Conservation (phyloP, 2,329 filamentous ascomycete species). For the Exophiala bonariae region DNA sequence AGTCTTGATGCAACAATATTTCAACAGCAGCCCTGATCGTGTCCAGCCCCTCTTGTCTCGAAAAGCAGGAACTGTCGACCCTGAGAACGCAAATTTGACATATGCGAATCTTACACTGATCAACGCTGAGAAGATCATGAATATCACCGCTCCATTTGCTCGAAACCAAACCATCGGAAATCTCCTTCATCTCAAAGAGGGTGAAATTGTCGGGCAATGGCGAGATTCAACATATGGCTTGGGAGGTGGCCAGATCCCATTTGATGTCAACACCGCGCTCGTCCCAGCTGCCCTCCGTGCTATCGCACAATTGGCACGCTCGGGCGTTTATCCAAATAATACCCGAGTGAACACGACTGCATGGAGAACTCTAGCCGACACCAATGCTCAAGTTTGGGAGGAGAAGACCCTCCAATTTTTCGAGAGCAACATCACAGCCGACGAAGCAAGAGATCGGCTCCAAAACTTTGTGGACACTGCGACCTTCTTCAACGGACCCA, state of each 20-base stretch:
- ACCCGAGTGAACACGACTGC: conserved; percentile 15
- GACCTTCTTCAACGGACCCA: conserved; percentile 45
- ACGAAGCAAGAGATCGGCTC: conserved; percentile 49
- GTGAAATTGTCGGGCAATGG: conserved; percentile 61
- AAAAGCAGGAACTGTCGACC: conserved; percentile 49
- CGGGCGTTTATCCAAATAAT: conserved; percentile 53
- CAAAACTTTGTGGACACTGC: conserved; percentile 47
- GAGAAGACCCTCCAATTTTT: conserved; percentile 62
- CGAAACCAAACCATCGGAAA: conserved; percentile 53
- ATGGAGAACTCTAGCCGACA: conserved; percentile 38
- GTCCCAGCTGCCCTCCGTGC: conserved; percentile 62
- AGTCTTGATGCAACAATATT: conserved; percentile 59
- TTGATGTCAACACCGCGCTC: conserved; percentile 64
- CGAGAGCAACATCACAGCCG: conserved; percentile 44
- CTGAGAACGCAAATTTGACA: conserved; percentile 52
- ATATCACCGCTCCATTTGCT: conserved; percentile 55
- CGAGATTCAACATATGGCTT: conserved; percentile 62
- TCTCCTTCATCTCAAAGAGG: conserved; percentile 58
- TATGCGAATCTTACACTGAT: conserved; percentile 54
- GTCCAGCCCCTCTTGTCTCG: conserved; percentile 37
- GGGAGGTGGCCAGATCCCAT: conserved; percentile 63
- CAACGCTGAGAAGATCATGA: conserved; percentile 61
- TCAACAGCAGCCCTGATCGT: conserved; percentile 49
- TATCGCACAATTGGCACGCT: conserved; percentile 53
- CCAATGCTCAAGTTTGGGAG: conserved; percentile 63